phyloP scores from a whole-genome alignment of 78 protist species.

The Mantamonas sphyraenae region DNA sequence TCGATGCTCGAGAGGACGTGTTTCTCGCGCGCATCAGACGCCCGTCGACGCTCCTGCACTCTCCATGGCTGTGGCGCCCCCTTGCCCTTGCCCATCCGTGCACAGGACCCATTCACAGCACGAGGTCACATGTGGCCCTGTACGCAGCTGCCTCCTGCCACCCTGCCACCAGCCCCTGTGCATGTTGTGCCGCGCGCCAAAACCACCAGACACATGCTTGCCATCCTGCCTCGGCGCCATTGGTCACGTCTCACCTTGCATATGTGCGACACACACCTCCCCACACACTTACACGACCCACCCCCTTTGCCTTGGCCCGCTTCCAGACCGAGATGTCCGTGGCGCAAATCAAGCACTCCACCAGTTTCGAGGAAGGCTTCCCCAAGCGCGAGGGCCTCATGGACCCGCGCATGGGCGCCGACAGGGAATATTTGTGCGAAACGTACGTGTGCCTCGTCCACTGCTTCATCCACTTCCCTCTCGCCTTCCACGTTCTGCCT shows the following conservation, averaged over 20 bases:
- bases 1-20: too few relatives aligned
- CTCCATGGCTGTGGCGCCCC: too few relatives aligned
- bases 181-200: too few relatives aligned
- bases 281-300: neutral
- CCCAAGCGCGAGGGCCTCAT: conserved; percentile 80
- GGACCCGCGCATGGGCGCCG: conserved; percentile 93
- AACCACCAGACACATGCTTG: too few relatives aligned
- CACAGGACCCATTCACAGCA: neutral
- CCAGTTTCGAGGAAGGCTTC: conserved; percentile 54
- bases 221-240: neutral
- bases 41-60: too few relatives aligned
- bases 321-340: conserved; percentile 46
- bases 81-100: too few relatives aligned
- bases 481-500: too few relatives aligned
- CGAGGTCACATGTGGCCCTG: neutral
- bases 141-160: too few relatives aligned
- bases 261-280: neutral
- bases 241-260: neutral
- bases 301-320: neutral
- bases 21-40: too few relatives aligned
- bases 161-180: too few relatives aligned
- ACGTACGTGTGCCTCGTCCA: too few relatives aligned
- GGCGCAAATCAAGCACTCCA: conserved; percentile 37
- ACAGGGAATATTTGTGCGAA: conserved; percentile 54
- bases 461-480: too few relatives aligned